Evolutionary conservation across 768 basidiomycete species (phyloP).

Genomic region (Boletus insuetus): DNA sequence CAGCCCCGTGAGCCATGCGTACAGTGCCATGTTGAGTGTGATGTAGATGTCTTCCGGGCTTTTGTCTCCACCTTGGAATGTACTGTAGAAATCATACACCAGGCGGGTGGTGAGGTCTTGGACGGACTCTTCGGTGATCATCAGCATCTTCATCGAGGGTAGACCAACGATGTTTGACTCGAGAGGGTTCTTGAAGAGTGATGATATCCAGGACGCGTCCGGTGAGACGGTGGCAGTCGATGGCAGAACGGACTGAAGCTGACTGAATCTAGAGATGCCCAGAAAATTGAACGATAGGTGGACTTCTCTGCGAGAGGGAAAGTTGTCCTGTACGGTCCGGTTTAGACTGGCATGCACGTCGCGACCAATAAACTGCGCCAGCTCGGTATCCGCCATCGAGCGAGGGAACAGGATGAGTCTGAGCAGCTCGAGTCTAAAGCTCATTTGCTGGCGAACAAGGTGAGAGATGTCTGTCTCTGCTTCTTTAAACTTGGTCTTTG

Average conservation of each 20-base stretch:
- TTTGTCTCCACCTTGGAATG: slow-evolving; percentile 55
- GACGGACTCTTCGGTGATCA: slow-evolving; percentile 64
- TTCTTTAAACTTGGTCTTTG: slow-evolving; percentile 69
- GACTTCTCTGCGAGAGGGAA: slow-evolving; percentile 59
- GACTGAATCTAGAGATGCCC: slow-evolving; percentile 71
- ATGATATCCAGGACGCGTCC: slow-evolving; percentile 56
- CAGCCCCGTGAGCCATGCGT: slow-evolving; percentile 76
- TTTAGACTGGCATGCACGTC: slow-evolving; percentile 70
- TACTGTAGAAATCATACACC: slow-evolving; percentile 69
- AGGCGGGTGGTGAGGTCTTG: slow-evolving; percentile 43
- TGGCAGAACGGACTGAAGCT: slow-evolving; percentile 49
- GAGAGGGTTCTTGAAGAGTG: slow-evolving; percentile 55
- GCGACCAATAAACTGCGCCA: slow-evolving; percentile 70
- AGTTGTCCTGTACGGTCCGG: slow-evolving; percentile 51
- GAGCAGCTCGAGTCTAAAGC: slow-evolving; percentile 60
- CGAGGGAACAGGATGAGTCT: slow-evolving; percentile 77
- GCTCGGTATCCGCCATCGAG: slow-evolving; percentile 72
- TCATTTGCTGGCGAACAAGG: slow-evolving; percentile 70
- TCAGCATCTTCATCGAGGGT: slow-evolving; percentile 79
- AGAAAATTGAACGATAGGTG: slow-evolving; percentile 73
- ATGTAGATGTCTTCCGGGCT: slow-evolving; percentile 79
- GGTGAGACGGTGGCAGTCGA: slow-evolving; percentile 39
- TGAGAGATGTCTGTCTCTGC: slow-evolving; percentile 57
- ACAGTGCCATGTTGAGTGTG: slow-evolving; percentile 77
- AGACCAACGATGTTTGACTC: slow-evolving; percentile 78